Conservation (phyloP, 2,329 filamentous ascomycete genomes). For the Xylaria sp. region DNA sequence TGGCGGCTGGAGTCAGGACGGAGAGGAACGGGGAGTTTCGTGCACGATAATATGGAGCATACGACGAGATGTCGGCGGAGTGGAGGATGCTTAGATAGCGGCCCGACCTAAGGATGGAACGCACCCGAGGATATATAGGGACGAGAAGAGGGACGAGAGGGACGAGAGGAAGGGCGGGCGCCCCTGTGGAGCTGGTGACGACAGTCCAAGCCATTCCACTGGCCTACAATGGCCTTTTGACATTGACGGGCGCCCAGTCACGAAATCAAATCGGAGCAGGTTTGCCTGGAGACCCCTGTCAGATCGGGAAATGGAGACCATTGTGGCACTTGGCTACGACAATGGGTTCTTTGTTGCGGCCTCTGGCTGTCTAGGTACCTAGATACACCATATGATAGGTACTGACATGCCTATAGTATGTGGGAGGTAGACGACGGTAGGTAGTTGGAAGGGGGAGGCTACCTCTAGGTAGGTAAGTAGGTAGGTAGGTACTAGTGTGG, state of each 20-base stretch:
- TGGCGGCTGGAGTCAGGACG: slow-evolving; percentile 37
- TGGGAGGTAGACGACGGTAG: no score
- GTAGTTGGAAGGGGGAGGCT: no score
- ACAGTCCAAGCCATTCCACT: slow-evolving; percentile 42
- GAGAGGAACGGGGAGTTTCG: slow-evolving; percentile 40
- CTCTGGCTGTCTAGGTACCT: not conserved
- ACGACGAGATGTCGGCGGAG: slow-evolving; percentile 38
- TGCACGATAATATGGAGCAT: slow-evolving; percentile 40
- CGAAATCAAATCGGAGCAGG: slow-evolving; percentile 46
- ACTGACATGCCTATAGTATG: slow-evolving; percentile 3
- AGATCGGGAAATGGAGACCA: slow-evolving; percentile 36
- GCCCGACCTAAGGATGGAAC: slow-evolving; percentile 40
- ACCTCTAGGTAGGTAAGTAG: no score
- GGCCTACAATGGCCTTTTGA: slow-evolving; percentile 33
- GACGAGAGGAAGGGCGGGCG: slow-evolving; percentile 17
- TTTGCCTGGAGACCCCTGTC: slow-evolving; percentile 39
- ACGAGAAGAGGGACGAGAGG: slow-evolving; percentile 23
- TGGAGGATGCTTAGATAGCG: slow-evolving; percentile 35
- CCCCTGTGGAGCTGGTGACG: slow-evolving; percentile 40
- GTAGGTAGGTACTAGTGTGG: no score
- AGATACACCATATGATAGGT: not conserved
- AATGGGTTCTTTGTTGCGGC: slow-evolving; percentile 20
- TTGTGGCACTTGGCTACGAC: slow-evolving; percentile 17
- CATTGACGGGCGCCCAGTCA: slow-evolving; percentile 41
- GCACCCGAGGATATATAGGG: slow-evolving; percentile 47